A percentile compares a stretch with the other conserved stretches of the same genome.
Conservation (phyloP, 768 basidiomycete genomes). For the Pleurotus djamor region DNA sequence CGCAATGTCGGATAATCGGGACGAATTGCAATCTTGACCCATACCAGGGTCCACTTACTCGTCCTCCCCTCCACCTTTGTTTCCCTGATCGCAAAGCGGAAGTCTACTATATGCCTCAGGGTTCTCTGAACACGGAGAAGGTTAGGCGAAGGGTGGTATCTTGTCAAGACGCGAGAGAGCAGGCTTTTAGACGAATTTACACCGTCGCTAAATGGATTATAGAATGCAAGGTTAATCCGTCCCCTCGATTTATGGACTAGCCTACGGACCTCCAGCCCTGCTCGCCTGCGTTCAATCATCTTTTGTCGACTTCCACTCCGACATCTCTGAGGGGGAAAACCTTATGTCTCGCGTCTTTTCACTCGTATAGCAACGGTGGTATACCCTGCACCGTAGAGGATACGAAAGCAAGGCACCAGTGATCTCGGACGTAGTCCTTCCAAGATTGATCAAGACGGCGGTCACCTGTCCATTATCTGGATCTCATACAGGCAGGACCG, state of each 20-base stretch:
- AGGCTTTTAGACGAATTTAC: background rate
- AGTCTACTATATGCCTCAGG: background rate
- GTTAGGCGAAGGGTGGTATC: too few relatives aligned
- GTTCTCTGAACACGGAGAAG: too few relatives aligned
- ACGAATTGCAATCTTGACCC: background rate
- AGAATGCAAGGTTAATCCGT: too few relatives aligned
- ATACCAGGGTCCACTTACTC: background rate
- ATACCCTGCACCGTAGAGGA: too few relatives aligned
- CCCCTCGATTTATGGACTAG: too few relatives aligned
- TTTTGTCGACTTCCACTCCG: too few relatives aligned
- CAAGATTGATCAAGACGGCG: background rate
- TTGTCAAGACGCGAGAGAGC: too few relatives aligned
- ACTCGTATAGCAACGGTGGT: too few relatives aligned
- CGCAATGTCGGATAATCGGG: conserved; percentile 6
- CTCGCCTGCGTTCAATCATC: too few relatives aligned
- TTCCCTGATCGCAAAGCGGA: background rate
- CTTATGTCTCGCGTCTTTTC: too few relatives aligned
- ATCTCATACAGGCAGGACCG: background rate
- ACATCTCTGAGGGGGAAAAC: too few relatives aligned
- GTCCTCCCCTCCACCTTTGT: background rate
- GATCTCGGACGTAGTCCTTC: background rate
- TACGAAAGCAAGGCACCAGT: background rate
- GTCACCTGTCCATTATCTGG: background rate
- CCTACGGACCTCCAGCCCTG: too few relatives aligned
- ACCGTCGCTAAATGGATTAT: background rate